Evolutionary conservation across 257 asterid species (phyloP), one percentile per base, ranked within the genome.

Genomic region (Solanum chilense): DNA sequence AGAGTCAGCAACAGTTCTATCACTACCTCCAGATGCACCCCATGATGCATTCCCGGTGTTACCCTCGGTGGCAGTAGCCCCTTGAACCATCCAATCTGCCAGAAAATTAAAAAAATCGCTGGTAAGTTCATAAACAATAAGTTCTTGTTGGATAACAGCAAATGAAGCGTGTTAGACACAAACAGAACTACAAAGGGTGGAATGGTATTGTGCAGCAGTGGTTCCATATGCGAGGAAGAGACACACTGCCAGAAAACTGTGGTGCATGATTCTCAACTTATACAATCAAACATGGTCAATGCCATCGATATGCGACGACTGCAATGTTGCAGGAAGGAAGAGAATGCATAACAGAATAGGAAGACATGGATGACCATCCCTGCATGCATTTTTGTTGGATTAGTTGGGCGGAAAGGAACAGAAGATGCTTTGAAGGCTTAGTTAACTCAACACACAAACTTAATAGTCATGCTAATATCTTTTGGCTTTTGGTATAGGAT

Each of bases 11-110:
- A 70, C 85, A 82, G 86, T 82, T 83, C 87, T 86, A 58, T 84
- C 88, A 89, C 85, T 91, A 56, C 92, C 92, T 85, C 88, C 92
- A 82, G 94, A 87, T 82, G 93, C 94, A 89, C 96, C 97, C 99
- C 98, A 96, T 52, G 95, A 90, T 82, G 87, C 87, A 86, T 86
- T 86, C 70, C 71, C 44, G 3, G 68, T 49, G 33, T 71, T 49
- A 52, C 69, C 84, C 47, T 86, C 83, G 3, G 87, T 77, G 23
- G 83, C 84, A 33, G 82, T 75, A 9, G 69, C 73, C 83, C 87
- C 87, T 47, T 62, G 29, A 86, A 18, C 68, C 80, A 62, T 47
- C 87, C 87, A 86, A 71, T 86, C 87, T 86, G 31, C 73, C 66
- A 86, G 62, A 47, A n/a, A 47, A 49, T 35, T 47, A 62, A 49